A percentile compares a stretch with the other conserved stretches of the same genome.
Evolutionary conservation across 129 eudicot species (phyloP).

Genomic region (Pulicaria dysenterica): DNA sequence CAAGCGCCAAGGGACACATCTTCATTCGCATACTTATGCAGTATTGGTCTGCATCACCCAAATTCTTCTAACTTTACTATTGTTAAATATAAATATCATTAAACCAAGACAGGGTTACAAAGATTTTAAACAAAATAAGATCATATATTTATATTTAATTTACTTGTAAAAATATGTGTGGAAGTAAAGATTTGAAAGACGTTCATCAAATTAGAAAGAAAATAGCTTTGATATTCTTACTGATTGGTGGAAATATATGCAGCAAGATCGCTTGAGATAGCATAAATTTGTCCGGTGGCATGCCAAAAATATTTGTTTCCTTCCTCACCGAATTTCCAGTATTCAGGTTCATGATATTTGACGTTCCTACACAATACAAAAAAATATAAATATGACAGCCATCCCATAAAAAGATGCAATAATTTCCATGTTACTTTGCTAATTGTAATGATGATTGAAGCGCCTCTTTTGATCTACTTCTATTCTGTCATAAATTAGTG

Average conservation of each 20-base stretch:
- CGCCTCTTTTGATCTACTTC: background rate
- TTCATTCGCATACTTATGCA: slow-evolving; percentile 71
- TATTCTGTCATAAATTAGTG: background rate
- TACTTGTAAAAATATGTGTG: background rate
- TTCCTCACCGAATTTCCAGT: slow-evolving; percentile 73
- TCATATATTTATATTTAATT: background rate
- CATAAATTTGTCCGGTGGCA: slow-evolving; percentile 77
- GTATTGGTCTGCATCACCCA: slow-evolving; percentile 44
- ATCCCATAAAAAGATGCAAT: background rate
- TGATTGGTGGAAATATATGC: slow-evolving; percentile 52
- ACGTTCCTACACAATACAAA: slow-evolving; percentile 45
- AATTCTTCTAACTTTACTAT: background rate
- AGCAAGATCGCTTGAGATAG: slow-evolving; percentile 65
- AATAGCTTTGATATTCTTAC: slow-evolving; percentile 36
- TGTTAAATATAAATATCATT: background rate
- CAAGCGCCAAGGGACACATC: slow-evolving; percentile 67
- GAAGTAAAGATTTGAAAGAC: slow-evolving; percentile 10
- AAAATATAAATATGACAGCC: background rate
- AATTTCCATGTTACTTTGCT: background rate
- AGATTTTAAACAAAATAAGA: background rate
- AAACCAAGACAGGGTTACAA: background rate
- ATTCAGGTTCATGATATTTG: slow-evolving; percentile 71
- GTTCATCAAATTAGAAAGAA: background rate
- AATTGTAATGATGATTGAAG: background rate
- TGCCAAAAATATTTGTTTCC: slow-evolving; percentile 71